Conservation (phyloP, 2,329 filamentous ascomycete genomes). For the Beauveria varroae region DNA sequence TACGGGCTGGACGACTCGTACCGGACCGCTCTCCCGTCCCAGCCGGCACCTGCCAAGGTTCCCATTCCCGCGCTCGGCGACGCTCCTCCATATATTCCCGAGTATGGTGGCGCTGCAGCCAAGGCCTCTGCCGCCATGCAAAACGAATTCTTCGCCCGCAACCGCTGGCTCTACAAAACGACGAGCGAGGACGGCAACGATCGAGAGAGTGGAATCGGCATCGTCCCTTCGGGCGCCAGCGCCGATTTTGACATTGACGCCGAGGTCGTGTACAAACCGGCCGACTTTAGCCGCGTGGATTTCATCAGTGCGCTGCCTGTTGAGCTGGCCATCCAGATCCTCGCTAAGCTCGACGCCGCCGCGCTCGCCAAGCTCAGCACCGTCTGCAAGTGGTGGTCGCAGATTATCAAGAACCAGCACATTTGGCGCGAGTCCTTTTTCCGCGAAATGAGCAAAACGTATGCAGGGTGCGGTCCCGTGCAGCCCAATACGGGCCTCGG, state of each 20-base stretch:
- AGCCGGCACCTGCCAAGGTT: conserved; percentile 22
- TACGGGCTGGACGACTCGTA: conserved; percentile 32
- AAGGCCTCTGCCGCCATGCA: conserved; percentile 54
- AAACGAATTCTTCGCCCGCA: conserved; percentile 40
- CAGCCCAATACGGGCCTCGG: conserved; percentile 49
- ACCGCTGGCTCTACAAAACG: conserved; percentile 34
- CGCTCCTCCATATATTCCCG: conserved; percentile 54
- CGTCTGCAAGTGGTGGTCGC: conserved; percentile 46
- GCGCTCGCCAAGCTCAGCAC: conserved; percentile 40
- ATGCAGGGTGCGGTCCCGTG: conserved; percentile 48
- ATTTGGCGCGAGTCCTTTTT: conserved; percentile 59
- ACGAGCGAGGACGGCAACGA: conserved; percentile 44
- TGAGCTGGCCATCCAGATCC: conserved; percentile 52
- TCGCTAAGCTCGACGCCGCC: conserved; percentile 47
- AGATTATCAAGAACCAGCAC: conserved; percentile 43
- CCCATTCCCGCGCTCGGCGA: conserved; percentile 42
- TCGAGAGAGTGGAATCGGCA: conserved; percentile 57
- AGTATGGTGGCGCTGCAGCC: conserved; percentile 51
- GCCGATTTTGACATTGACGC: conserved; percentile 30
- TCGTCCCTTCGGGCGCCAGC: conserved; percentile 41
- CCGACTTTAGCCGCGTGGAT: conserved; percentile 46
- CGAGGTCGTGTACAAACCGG: conserved; percentile 24
- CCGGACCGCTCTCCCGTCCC: conserved; percentile 17
- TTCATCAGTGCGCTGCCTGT: conserved; percentile 48
- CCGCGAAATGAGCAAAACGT: conserved; percentile 52